These are phyloP conservation scores for Pisolithus tinctorius DNA, from an alignment of 768 basidiomycete species.

Conservation along the genomic window DNA sequence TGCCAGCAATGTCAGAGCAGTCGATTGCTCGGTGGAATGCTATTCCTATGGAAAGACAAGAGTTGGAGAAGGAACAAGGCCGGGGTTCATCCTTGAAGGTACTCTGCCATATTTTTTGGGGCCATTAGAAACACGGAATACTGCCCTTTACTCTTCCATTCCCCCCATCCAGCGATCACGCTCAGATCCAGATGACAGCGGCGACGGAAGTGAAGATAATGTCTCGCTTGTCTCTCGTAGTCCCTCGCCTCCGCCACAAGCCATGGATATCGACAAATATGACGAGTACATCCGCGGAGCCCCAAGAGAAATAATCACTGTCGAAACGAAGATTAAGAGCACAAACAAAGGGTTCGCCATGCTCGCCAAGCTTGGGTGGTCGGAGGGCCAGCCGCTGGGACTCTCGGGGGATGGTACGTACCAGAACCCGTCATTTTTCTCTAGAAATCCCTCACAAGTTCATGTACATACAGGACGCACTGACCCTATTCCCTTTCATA, in stretches of 20 bases:
- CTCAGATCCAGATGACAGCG: constrained; percentile 26
- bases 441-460: background rate
- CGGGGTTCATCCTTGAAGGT: constrained; percentile 46
- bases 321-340: constrained; percentile 74
- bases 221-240: constrained; percentile 69
- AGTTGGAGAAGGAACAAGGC: constrained; percentile 19
- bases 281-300: constrained; percentile 53
- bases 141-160: constrained; percentile 45
- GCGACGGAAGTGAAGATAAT: constrained; percentile 49
- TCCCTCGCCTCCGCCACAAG: constrained; percentile 57
- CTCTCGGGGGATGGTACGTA: constrained; percentile 64
- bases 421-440: background rate
- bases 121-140: constrained; percentile 38
- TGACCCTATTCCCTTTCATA: constrained; percentile 76
- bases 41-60: constrained; percentile 42
- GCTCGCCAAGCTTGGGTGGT: constrained; percentile 79
- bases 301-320: constrained; percentile 63
- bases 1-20: constrained; percentile 49
- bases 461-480: constrained; percentile 57
- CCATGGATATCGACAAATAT: constrained; percentile 58
- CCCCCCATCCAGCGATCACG: constrained; percentile 57
- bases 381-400: constrained; percentile 72
- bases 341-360: constrained; percentile 78
- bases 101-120: constrained; percentile 49
- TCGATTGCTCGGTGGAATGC: constrained; percentile 70